Conservation (phyloP, 176 grass and related monocot genomes). For the Alloteropsis semialata region DNA sequence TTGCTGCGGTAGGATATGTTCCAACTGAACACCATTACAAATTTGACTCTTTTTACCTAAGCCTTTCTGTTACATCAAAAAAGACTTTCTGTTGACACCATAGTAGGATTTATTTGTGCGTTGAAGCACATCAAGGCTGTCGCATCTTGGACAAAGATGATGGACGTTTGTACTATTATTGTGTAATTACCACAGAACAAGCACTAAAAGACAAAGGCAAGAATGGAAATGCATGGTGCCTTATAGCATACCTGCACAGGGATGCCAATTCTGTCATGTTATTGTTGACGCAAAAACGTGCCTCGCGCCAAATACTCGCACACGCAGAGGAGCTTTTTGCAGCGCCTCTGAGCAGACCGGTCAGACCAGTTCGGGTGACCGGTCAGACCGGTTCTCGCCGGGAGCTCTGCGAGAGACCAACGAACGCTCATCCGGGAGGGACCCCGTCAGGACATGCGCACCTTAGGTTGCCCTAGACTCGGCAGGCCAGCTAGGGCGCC, state of each 20-base stretch:
- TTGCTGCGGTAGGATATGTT: background rate
- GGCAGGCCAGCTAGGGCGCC: no score
- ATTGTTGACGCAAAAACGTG: no score
- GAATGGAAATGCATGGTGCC: background rate
- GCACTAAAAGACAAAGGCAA: background rate
- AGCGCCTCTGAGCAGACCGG: no score
- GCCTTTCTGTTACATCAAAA: background rate
- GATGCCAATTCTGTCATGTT: conserved; percentile 22
- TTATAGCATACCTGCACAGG: background rate
- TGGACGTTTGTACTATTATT: background rate
- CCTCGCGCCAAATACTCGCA: no score
- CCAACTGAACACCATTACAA: conserved; percentile 12
- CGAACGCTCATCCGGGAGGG: no score
- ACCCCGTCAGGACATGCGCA: no score
- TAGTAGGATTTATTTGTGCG: background rate
- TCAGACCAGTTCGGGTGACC: no score
- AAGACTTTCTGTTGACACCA: background rate
- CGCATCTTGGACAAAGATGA: conserved; percentile 10
- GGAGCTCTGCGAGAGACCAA: no score
- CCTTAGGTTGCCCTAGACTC: no score
- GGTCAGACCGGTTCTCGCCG: no score
- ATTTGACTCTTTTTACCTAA: background rate
- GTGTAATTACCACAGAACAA: background rate
- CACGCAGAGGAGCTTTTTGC: no score
- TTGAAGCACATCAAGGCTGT: conserved; percentile 7